Conservation (phyloP, 2,329 filamentous ascomycete species). For the Westerdykella aurantiaca region DNA sequence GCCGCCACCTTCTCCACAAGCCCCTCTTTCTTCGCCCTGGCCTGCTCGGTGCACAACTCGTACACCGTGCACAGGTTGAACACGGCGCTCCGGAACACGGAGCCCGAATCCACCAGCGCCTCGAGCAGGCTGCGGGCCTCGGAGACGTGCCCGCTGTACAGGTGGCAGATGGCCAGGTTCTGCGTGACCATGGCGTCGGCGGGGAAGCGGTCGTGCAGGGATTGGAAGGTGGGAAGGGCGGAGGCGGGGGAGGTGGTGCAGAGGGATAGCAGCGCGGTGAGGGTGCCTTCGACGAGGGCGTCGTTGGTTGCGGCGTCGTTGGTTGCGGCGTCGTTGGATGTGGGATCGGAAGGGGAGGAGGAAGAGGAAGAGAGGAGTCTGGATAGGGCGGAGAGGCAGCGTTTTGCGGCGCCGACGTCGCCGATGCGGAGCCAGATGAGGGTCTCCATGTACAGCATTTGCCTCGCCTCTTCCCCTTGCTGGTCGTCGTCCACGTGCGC, state of each 20-base stretch:
- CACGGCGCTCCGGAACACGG: constrained; percentile 66
- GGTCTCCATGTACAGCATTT: constrained; percentile 43
- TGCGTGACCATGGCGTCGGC: constrained; percentile 67
- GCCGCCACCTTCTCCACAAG: constrained; percentile 66
- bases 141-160: constrained; percentile 70
- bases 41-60: constrained; percentile 78
- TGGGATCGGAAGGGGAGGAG: no score
- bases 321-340: background rate
- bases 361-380: constrained; percentile 1
- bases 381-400: constrained; percentile 42
- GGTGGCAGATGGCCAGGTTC: constrained; percentile 75
- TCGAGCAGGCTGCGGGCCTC: constrained; percentile 62
- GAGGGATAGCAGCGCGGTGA: constrained; percentile 69
- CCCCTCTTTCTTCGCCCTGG: constrained; percentile 61
- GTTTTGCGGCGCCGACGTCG: constrained; percentile 62
- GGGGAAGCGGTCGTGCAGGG: constrained; percentile 43
- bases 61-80: constrained; percentile 91
- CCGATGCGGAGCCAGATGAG: constrained; percentile 75
- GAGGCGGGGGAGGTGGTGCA: constrained; percentile 66
- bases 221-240: constrained; percentile 58
- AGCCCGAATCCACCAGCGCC: constrained; percentile 52
- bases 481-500: constrained; percentile 18
- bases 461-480: constrained; percentile 28
- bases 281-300: constrained; percentile 36
- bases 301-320: constrained; percentile 16